A percentile compares a stretch with the other conserved stretches of the same genome.
These are phyloP conservation scores for Lanmaoa rubissima DNA, from an alignment of 768 basidiomycete genomes.

Conservation along the genomic window DNA sequence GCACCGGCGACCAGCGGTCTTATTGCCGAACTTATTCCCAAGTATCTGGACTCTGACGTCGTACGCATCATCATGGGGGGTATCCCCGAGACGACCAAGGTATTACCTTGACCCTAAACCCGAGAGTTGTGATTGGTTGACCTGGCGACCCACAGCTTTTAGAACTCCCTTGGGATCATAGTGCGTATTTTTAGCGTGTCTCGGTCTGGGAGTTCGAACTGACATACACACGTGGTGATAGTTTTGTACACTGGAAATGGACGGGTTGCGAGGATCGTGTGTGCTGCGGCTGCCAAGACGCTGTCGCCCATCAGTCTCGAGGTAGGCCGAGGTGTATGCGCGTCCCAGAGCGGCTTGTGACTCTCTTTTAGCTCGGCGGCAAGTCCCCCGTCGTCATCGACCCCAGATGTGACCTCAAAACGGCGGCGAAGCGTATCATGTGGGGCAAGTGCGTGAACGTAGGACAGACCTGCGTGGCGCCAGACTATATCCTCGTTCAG, in stretches of 20 bases:
- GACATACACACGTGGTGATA: not conserved
- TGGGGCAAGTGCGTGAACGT: constrained; percentile 83
- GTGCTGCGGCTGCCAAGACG: constrained; percentile 72
- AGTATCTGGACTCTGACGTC: constrained; percentile 70
- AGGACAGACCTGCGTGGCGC: constrained; percentile 74
- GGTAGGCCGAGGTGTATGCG: constrained; percentile 27
- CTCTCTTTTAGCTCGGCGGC: constrained; percentile 51
- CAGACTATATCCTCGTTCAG: constrained; percentile 52
- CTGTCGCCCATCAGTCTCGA: constrained; percentile 67
- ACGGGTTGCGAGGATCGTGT: constrained; percentile 64
- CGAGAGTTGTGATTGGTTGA: not conserved
- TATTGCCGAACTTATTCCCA: constrained; percentile 63
- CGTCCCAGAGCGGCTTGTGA: not conserved
- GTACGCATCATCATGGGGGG: constrained; percentile 70
- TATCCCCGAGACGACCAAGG: constrained; percentile 60
- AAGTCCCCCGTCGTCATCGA: constrained; percentile 79
- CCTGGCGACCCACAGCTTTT: constrained; percentile 46
- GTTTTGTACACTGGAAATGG: constrained; percentile 59
- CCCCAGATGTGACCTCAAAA: constrained; percentile 60
- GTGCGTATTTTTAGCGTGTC: constrained; percentile 29
- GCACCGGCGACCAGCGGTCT: constrained; percentile 54
- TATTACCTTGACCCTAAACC: constrained; percentile 7
- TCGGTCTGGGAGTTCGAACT: not conserved
- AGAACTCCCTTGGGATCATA: constrained; percentile 66
- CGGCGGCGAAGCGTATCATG: constrained; percentile 66